Percentiles rank a stretch among this genome's conserved stretches.
phyloP scores from a whole-genome alignment of 805 yeast species.

The Pichia occidentalis region DNA sequence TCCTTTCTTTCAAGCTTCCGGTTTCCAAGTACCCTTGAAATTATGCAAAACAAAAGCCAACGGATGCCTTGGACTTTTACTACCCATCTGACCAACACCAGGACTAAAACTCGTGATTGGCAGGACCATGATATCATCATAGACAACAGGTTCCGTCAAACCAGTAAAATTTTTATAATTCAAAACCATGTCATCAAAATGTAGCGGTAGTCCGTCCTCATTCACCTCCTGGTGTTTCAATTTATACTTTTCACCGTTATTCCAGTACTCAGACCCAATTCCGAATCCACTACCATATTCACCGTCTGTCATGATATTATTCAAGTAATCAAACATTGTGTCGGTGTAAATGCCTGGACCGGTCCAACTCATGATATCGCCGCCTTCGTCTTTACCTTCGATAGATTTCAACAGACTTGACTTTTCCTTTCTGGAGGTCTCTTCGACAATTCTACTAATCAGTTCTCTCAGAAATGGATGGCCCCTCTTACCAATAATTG shows the following conservation, averaged over 20 bases:
- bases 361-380: constrained; percentile 87
- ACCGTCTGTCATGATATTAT: constrained; percentile 43
- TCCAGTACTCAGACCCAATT: constrained; percentile 28
- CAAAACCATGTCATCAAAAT: constrained; percentile 29
- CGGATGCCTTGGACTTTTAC: constrained; percentile 35
- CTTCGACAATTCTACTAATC: constrained; percentile 69
- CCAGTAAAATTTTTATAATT: constrained; percentile 63
- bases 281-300: constrained; percentile 29
- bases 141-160: constrained; percentile 43
- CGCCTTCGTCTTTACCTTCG: constrained; percentile 59
- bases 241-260: constrained; percentile 17
- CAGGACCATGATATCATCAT: constrained; percentile 64
- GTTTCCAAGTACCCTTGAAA: constrained; percentile 64
- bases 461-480: constrained; percentile 84
- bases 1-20: no score
- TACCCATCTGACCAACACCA: constrained; percentile 65
- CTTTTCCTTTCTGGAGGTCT: constrained; percentile 52
- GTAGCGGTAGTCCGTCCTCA: constrained; percentile 20
- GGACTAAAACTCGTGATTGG: constrained; percentile 70
- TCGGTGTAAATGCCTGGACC: constrained; percentile 98
- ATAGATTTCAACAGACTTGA: constrained; percentile 42
- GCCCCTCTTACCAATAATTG: constrained; percentile 81
- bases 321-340: constrained; percentile 69
- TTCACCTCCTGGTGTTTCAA: constrained; percentile 20
- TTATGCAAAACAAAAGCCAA: constrained; percentile 56